A percentile compares a stretch with the other conserved stretches of the same genome.
phyloP scores from a whole-genome alignment of 148 eudicot species.

The Nepenthes gracilis region DNA sequence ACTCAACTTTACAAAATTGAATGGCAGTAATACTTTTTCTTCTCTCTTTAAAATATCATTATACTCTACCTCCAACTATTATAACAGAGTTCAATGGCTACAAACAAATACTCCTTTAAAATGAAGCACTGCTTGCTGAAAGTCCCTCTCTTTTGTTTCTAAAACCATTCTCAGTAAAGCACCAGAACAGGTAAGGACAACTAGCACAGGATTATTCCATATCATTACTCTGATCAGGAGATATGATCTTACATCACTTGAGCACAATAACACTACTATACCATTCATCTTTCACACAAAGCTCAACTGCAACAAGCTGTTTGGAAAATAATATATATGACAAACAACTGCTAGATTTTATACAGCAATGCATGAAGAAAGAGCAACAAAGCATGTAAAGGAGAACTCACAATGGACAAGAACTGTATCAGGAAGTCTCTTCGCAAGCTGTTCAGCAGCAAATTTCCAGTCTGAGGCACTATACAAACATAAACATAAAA shows the following conservation, averaged over 20 bases:
- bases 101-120: too few species aligned
- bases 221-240: neutral
- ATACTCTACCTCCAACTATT: too few species aligned
- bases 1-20: too few species aligned
- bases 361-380: neutral
- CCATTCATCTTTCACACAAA: too few species aligned
- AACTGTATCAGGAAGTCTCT: constrained; percentile 64
- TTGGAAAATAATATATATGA: too few species aligned
- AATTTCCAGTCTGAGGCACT: constrained; percentile 85
- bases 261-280: too few species aligned
- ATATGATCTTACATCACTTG: too few species aligned
- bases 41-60: too few species aligned
- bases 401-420: constrained; percentile 65
- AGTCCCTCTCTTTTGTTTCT: constrained; percentile 1
- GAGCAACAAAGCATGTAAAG: neutral
- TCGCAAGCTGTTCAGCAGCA: constrained; percentile 76
- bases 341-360: too few species aligned
- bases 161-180: neutral
- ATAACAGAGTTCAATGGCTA: too few species aligned
- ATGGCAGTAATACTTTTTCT: too few species aligned
- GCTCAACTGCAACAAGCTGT: too few species aligned
- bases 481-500: constrained; percentile 6
- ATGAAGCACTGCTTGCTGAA: neutral
- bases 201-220: neutral
- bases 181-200: neutral